Evolutionary conservation across 352 stramenopile genomes (phyloP).

Genomic region (Pythium chondricola): DNA sequence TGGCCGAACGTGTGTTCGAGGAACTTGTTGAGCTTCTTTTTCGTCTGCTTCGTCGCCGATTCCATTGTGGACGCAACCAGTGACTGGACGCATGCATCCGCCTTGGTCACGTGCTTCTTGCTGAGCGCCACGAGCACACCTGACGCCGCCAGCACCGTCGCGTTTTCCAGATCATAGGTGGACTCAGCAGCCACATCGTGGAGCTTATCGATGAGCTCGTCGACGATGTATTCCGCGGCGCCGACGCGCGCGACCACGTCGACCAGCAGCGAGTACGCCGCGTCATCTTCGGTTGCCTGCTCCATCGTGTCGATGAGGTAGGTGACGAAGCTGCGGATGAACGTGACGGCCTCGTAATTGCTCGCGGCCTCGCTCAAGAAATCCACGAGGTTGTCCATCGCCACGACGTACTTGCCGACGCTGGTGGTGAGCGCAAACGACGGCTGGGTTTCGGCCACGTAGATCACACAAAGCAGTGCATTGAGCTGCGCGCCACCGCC

Average conservation of each 20-base stretch:
- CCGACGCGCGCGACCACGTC: constrained; percentile 35
- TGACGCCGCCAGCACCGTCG: constrained; percentile 39
- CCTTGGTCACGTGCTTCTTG: constrained; percentile 51
- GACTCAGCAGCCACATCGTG: constrained; percentile 34
- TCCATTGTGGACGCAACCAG: constrained; percentile 4
- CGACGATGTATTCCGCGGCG: constrained; percentile 37
- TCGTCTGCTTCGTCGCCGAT: constrained; percentile 28
- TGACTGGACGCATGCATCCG: constrained; percentile 30
- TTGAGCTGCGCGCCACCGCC: constrained; percentile 54
- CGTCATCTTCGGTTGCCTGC: constrained; percentile 25
- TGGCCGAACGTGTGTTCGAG: constrained; percentile 59
- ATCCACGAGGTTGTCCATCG: constrained; percentile 62
- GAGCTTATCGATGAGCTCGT: constrained; percentile 44
- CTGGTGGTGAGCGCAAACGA: constrained; percentile 47
- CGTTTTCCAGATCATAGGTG: constrained; percentile 31
- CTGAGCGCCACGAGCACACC: constrained; percentile 39
- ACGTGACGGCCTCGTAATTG: constrained; percentile 71
- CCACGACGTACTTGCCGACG: constrained; percentile 57
- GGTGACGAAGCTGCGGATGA: constrained; percentile 45
- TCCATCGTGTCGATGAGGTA: constrained; percentile 37
- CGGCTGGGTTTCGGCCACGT: constrained; percentile 65
- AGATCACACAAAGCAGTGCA: constrained; percentile 69
- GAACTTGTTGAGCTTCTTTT: constrained; percentile 56
- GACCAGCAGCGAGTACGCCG: constrained; percentile 28
- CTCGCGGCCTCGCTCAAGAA: constrained; percentile 51